Evolutionary conservation across 78 protist genomes (phyloP).

Genomic region (Isochrysis galbana): DNA sequence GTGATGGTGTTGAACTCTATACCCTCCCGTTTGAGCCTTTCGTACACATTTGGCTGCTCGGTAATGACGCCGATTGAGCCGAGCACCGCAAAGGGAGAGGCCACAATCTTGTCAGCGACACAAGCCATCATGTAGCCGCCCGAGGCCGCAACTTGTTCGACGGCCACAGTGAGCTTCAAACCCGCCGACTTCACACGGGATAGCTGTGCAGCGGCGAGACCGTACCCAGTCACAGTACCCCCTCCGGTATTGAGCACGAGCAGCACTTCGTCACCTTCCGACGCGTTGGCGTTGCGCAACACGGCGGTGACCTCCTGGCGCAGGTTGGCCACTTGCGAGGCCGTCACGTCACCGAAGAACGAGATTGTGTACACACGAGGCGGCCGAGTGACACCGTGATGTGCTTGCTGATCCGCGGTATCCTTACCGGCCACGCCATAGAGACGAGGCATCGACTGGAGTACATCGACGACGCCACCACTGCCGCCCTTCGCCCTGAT

Average conservation of each 20-base stretch:
- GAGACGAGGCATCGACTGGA: too few relatives aligned
- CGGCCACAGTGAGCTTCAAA: constrained; percentile 26
- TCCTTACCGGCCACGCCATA: neutral
- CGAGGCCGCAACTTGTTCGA: constrained; percentile 55
- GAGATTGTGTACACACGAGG: constrained; percentile 18
- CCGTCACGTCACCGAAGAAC: constrained; percentile 46
- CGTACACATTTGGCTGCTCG: constrained; percentile 50
- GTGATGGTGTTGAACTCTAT: neutral
- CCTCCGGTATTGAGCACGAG: constrained; percentile 47
- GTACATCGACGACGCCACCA: neutral
- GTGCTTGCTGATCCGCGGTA: too few relatives aligned
- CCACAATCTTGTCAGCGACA: constrained; percentile 31
- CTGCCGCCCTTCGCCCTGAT: neutral
- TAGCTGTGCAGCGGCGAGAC: constrained; percentile 58
- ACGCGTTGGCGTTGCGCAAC: neutral
- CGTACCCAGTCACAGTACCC: constrained; percentile 52
- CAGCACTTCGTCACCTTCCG: neutral
- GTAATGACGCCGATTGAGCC: constrained; percentile 46
- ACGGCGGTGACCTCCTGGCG: constrained; percentile 36
- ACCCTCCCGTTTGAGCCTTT: constrained; percentile 42
- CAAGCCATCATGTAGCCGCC: constrained; percentile 63
- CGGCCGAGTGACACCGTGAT: neutral
- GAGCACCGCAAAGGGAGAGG: constrained; percentile 52
- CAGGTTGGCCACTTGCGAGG: constrained; percentile 37
- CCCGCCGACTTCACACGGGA: constrained; percentile 42